Evolutionary conservation across 805 yeast species (phyloP), one percentile per base, ranked within the genome.

Genomic region (Pichia deserticola): DNA sequence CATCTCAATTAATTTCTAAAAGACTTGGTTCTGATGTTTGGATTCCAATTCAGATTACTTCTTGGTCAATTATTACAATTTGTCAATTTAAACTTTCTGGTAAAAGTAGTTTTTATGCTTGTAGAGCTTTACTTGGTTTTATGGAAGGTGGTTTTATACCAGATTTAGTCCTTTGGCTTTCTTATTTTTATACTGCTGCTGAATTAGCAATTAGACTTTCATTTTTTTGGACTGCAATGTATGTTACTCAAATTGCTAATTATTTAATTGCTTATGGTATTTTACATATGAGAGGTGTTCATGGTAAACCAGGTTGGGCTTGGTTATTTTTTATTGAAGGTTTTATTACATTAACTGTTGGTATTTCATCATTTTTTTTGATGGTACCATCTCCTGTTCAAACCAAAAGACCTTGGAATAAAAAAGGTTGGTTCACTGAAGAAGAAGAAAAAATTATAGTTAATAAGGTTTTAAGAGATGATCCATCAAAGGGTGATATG

Each of bases 131-230:
- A 5, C 58, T 81, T 40, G 88, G 84, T 1, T 57, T 74, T 4
- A 61, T 78, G n/a, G 82, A 83, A 61, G 88, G 88, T 50, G 88
- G 89, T 0, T 82, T 82, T 51, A 82, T 84, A 48, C 82, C 85
- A 35, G 88, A 82, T 56, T 65, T 77, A 35, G 73, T 78, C 49
- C 65, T 82, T 44, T 84, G 84, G 80, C 66, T 84, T 62, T 76
- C 84, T 2, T 84, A 82, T 63, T 84, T 82, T 64, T 84, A 77
- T 66, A 83, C 79, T 9, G 60, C 76, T 33, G 62, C 69, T 32
- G 89, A 84, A 62, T 68, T 84, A 15, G 72, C 86, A 1, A 62
- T 79, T 28, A 68, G 89, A 48, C 65, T 82, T 32, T 75, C 85
- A 0, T 73, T 73, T 56, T 82, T 84, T 60, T 83, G 83, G 75